Evolutionary conservation across 2,329 filamentous ascomycete species (phyloP), one percentile per base, ranked within the genome.

Genomic region (Plenodomus lindquistii): DNA sequence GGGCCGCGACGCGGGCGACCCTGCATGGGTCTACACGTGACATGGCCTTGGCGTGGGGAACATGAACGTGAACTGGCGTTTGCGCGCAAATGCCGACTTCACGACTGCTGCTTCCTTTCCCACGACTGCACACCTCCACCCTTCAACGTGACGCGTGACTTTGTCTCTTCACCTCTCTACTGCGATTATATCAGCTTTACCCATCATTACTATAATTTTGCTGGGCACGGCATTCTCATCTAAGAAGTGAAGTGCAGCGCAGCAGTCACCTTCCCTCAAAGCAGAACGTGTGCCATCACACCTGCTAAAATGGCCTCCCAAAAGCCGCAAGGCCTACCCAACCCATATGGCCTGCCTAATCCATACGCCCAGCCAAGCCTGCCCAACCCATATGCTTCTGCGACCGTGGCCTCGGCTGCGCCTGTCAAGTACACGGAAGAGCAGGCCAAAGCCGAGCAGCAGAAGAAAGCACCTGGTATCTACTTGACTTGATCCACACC

Each of bases 381-480:
- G 40, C 60, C 63, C 1, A 67, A 67, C 42, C 60, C 63, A n/a
- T 66, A 66, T 46, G 61, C 60, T 21, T 42, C 50, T 35, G 62
- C 56, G 16, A 61, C 65, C 34, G 62, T 66, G 36, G 57, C 55
- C 44, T 61, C 62, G 37, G 60, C 60, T 51, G 57, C 63, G 48
- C 65, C 63, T 50, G 61, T 63, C 55, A 59, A 54, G 20, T 62
- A 55, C 48, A 57, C 61, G 8, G 63, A 66, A 40, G 64, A 67
- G 50, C 63, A 67, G 50, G 63, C 56, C 51, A 69, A 63, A 52
- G 57, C 62, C 37, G 65, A 67, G 48, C 62, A 59, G 40, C 49
- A 55, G 51, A 66, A 65, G 55, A 69, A 68, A 61, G 53, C 53
- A 63, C 55, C 63, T 59, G 66, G 66, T 71, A 70, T 54, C 59